Evolutionary conservation across 805 yeast genomes (phyloP).

Genomic region (Pichia sporocuriosa): DNA sequence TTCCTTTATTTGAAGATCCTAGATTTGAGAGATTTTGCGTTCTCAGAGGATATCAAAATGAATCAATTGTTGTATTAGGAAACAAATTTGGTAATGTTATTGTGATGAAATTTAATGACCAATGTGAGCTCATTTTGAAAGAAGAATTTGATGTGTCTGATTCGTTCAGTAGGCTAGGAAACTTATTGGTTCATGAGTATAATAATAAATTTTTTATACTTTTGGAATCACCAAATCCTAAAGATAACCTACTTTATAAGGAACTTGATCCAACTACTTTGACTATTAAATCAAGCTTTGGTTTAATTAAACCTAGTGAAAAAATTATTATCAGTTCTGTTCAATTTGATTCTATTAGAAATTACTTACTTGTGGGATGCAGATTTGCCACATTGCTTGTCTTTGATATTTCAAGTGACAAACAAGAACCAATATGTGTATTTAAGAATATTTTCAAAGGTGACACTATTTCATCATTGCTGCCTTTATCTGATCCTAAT

Average conservation of each 20-base stretch:
- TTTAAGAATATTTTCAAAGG: constrained; percentile 53
- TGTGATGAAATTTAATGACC: constrained; percentile 34
- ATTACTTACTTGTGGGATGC: constrained; percentile 57
- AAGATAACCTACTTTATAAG: constrained; percentile 42
- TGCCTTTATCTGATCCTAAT: constrained; percentile 26
- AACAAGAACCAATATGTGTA: constrained; percentile 23
- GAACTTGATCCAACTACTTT: constrained; percentile 30
- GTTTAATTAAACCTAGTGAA: constrained; percentile 23
- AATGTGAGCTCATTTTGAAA: constrained; percentile 27
- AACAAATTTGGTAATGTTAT: constrained; percentile 37
- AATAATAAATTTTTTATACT: constrained; percentile 33
- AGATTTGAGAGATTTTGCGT: constrained; percentile 25
- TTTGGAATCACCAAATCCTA: constrained; percentile 64
- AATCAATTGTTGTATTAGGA: constrained; percentile 23
- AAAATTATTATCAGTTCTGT: constrained; percentile 56
- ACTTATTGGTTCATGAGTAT: constrained; percentile 34
- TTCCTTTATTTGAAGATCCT: constrained; percentile 21
- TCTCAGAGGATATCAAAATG: constrained; percentile 19
- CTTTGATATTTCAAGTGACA: constrained; percentile 33
- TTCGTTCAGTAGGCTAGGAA: constrained; percentile 39
- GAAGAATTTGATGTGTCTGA: constrained; percentile 23
- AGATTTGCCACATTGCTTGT: constrained; percentile 61
- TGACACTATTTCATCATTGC: constrained; percentile 59
- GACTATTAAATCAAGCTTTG: constrained; percentile 13
- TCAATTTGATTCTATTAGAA: constrained; percentile 32